Base-by-base conservation (phyloP, 805 yeast species). In the Kuraishia cidri region DNA sequence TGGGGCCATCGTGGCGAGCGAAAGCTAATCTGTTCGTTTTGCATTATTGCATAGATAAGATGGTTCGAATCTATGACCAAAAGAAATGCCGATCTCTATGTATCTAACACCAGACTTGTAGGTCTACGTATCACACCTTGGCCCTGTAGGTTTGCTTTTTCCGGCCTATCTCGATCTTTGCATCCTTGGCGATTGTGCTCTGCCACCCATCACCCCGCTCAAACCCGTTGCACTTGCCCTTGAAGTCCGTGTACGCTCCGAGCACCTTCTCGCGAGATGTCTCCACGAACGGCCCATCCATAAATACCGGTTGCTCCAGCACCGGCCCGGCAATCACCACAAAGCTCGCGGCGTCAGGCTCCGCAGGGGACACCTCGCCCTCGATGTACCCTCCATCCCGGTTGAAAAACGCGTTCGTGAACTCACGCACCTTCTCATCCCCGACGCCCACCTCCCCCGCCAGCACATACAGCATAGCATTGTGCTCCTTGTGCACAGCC, bases 211-310 rank as follows among this genome's bases (percentile, higher is more conserved):
- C 65, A 25, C 82, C 72, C 32, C 69, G 70, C 50, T 76, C 85
- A 46, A 82, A 82, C 1, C 90, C 90, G 49, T 79, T 79, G 16
- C 59, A 54, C 34, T 74, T 79, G 31, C 58, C 52, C 55, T 80
- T 90, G 52, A 79, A 88, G 50, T 82, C 87, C 52, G 58, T 46
- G 46, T 83, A 77, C 0, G 85, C 92, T 44, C 79, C 57, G 41
- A 73, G 66, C 37, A 87, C 77, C 40, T 72, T 73, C 33, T 75
- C 80, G 34, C 66, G 64, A 16, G 79, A 60, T 5, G 82, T 72
- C 40, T 83, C 90, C 15, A 87, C 96, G 49, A 87, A 88, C 9
- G 96, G 95, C 12, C 96, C 96, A 50, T 85, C 79, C 50, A 86
- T 95, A 20, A 84, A 80, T 33, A 81, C 65, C 12, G 74, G 71